These are phyloP conservation scores for Amphirosellinia nigrospora DNA, from an alignment of 495 filamentous ascomycete genomes.

Conservation along the genomic window DNA sequence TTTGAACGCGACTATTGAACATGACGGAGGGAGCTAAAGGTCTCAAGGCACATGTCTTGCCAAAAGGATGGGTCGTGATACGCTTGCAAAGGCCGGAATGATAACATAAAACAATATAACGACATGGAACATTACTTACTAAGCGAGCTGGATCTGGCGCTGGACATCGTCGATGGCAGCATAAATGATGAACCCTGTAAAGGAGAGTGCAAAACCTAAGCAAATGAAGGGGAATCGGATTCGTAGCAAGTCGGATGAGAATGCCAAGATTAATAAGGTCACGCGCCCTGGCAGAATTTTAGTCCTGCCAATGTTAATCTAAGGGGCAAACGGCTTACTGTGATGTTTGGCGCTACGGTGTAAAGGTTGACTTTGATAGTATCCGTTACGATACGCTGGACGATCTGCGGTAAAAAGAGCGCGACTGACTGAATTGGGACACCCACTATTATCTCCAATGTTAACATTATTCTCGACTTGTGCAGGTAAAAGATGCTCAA, in stretches of 20 bases:
- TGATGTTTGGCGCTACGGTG: constrained; percentile 75
- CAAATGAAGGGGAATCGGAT: constrained; percentile 77
- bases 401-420: constrained; percentile 78
- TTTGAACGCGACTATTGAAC: background rate
- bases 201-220: constrained; percentile 73
- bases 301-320: constrained; percentile 25
- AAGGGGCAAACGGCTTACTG: constrained; percentile 29
- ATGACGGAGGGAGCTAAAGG: background rate
- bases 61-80: background rate
- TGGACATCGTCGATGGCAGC: constrained; percentile 67
- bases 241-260: constrained; percentile 67
- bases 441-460: constrained; percentile 61
- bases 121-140: constrained; percentile 38
- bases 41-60: background rate
- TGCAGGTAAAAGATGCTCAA: background rate
- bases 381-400: constrained; percentile 64
- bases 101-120: background rate
- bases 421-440: constrained; percentile 74
- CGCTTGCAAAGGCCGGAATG: background rate
- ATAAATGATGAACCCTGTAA: constrained; percentile 78
- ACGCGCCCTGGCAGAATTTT: constrained; percentile 61
- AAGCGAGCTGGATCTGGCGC: constrained; percentile 65
- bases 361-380: constrained; percentile 78
- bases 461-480: background rate
- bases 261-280: constrained; percentile 72